These are phyloP conservation scores for Tetrahymena borealis DNA, from an alignment of 73 alveolate species.

Conservation along the genomic window DNA sequence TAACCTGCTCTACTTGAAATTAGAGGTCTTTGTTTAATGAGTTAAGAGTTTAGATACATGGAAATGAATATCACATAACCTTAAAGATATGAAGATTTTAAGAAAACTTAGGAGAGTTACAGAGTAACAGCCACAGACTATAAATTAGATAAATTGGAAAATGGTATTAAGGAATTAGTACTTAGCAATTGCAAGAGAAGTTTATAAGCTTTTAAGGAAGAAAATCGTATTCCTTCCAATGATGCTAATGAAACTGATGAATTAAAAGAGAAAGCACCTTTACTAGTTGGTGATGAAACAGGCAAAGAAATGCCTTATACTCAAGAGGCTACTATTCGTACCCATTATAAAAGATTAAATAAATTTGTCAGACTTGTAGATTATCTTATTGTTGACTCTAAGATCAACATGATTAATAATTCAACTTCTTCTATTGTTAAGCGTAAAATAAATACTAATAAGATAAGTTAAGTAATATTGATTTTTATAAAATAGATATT, in stretches of 20 bases:
- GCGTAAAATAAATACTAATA: background rate
- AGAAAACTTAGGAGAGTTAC: slow-evolving; percentile 45
- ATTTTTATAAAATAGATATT: slow-evolving; percentile 32
- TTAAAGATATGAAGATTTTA: slow-evolving; percentile 53
- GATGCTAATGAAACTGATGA: slow-evolving; percentile 62
- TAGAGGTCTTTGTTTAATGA: slow-evolving; percentile 52
- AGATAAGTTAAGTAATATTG: background rate
- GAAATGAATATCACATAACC: slow-evolving; percentile 56
- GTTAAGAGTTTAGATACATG: slow-evolving; percentile 58
- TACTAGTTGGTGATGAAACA: slow-evolving; percentile 82
- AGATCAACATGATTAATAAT: slow-evolving; percentile 43
- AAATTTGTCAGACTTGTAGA: slow-evolving; percentile 89
- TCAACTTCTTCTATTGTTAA: slow-evolving; percentile 21
- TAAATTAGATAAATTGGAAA: slow-evolving; percentile 50
- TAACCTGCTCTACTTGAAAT: slow-evolving; percentile 63
- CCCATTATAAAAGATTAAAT: slow-evolving; percentile 88
- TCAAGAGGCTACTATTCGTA: slow-evolving; percentile 93
- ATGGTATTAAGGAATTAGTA: slow-evolving; percentile 52
- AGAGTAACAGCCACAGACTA: slow-evolving; percentile 43
- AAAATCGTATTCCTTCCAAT: slow-evolving; percentile 60
- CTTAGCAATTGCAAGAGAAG: slow-evolving; percentile 64
- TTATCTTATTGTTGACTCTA: slow-evolving; percentile 83
- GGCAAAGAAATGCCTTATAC: slow-evolving; percentile 90
- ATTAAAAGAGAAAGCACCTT: slow-evolving; percentile 55
- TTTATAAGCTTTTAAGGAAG: slow-evolving; percentile 67